Percentiles rank a stretch among this genome's conserved stretches.
These are phyloP conservation scores for Didymella sp. DNA, from an alignment of 2,329 filamentous ascomycete genomes.

Conservation along the genomic window DNA sequence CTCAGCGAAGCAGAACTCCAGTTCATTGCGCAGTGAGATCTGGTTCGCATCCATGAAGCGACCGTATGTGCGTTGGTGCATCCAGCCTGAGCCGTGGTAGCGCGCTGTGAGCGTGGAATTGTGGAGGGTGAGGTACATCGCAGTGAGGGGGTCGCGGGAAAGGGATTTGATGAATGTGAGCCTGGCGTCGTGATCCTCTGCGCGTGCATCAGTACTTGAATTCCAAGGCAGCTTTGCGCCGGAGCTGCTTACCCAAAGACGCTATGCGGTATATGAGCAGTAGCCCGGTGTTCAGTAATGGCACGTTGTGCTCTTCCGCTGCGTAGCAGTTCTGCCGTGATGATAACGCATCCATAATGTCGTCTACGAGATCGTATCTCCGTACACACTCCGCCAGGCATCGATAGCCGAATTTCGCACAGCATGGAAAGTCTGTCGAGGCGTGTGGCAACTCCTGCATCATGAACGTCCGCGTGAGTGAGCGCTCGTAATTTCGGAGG, in stretches of 20 bases:
- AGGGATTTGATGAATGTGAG: slow-evolving; percentile 35
- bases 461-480: slow-evolving; percentile 34
- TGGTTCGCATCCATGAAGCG: slow-evolving; percentile 40
- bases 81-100: slow-evolving; percentile 42
- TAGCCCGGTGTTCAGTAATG: slow-evolving; percentile 37
- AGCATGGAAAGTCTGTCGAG: slow-evolving; percentile 34
- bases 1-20: slow-evolving; percentile 43
- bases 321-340: slow-evolving; percentile 37
- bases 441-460: slow-evolving; percentile 39
- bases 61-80: slow-evolving; percentile 42
- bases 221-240: background rate
- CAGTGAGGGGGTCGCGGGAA: slow-evolving; percentile 32
- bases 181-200: slow-evolving; percentile 25
- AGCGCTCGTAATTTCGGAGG: slow-evolving; percentile 36
- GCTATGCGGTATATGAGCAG: slow-evolving; percentile 35
- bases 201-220: slow-evolving; percentile 6
- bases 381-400: slow-evolving; percentile 40
- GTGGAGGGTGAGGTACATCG: slow-evolving; percentile 40
- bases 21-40: slow-evolving; percentile 36
- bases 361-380: slow-evolving; percentile 42
- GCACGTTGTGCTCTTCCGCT: slow-evolving; percentile 35
- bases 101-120: slow-evolving; percentile 39
- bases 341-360: slow-evolving; percentile 40
- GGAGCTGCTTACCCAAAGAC: slow-evolving; percentile 24
- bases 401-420: slow-evolving; percentile 18